Conservation (phyloP, 495 filamentous ascomycete genomes). For the Neurospora hispaniola region DNA sequence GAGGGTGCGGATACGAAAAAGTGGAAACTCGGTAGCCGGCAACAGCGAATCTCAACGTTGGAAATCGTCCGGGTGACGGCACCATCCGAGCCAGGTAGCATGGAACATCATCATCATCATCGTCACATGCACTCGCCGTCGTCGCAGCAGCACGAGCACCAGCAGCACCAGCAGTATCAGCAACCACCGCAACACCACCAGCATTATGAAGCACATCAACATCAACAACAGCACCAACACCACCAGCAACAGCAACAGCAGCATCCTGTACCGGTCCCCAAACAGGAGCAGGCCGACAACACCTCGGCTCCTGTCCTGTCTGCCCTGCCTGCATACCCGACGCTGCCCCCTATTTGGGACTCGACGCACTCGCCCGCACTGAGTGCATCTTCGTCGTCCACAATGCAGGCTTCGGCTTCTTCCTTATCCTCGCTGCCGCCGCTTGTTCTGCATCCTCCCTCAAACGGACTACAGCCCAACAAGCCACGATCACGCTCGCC, state of each 20-base stretch:
- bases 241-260: not conserved
- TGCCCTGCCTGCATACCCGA: slow-evolving; percentile 2
- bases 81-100: not conserved
- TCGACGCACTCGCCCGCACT: not conserved
- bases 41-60: not conserved
- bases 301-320: not conserved
- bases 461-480: slow-evolving; percentile 5
- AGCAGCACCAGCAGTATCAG: slow-evolving; percentile 1
- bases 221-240: not conserved
- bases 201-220: not conserved
- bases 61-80: not conserved
- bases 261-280: not conserved
- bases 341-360: not conserved
- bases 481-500: slow-evolving; percentile 10
- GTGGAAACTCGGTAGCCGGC: not conserved
- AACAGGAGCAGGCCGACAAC: not conserved
- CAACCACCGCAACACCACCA: not conserved
- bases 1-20: not conserved
- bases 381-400: not conserved
- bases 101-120: slow-evolving; percentile 1
- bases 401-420: not conserved
- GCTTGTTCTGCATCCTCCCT: not conserved
- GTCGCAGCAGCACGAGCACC: slow-evolving; percentile 15
- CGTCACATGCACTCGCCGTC: not conserved
- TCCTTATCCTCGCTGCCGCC: slow-evolving; percentile 1